Base-by-base conservation (phyloP, 805 yeast species). In the Pichia insulana region DNA sequence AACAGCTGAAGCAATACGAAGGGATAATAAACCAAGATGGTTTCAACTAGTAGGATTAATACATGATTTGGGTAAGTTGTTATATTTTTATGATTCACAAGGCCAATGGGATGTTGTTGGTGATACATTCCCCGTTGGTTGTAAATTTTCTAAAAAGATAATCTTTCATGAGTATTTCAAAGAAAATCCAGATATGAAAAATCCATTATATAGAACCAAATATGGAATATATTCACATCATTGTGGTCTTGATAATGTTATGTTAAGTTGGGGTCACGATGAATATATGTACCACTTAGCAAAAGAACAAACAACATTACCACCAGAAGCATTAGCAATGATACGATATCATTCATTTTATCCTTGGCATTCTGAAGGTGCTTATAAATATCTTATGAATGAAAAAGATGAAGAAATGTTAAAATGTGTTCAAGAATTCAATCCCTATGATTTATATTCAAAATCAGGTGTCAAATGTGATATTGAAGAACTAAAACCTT, bases 51-150 rank as follows among this genome's bases (percentile, higher is more conserved):
- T 80, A 7, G 88, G 88, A 1, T 60, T 80, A 27, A 77, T 80
- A 33, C 88, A 80, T 53, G 88, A 80, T 55, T 61, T 80, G 46
- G 88, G 88, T 0, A 80, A 80, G 52, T 65, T 80, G 15, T 63
- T 80, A 15, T 80, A 80, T 55, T 80, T 80, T 49, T 80, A 73
- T 53, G 86, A 78, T 50, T 79, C 85, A 12, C 69, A 75, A 50
- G 87, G 87, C 7, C 87, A 80, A 56, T 80, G 87, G 87, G 86
- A 80, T 54, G 88, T 80, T 26, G 88, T 80, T 17, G 88, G 88
- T 6, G 88, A 80, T 55, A 80, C 87, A 3, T 80, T 80, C 52
- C 84, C 87, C 0, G 84, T 80, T 20, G 88, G 88, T 3, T 80
- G 88, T 56, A 69, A 70, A 45, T 80, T 70, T 52, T 77, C 75